A percentile compares a stretch with the other conserved stretches of the same genome.
phyloP scores from a whole-genome alignment of 495 filamentous ascomycete species.

The Daldinia grandis region DNA sequence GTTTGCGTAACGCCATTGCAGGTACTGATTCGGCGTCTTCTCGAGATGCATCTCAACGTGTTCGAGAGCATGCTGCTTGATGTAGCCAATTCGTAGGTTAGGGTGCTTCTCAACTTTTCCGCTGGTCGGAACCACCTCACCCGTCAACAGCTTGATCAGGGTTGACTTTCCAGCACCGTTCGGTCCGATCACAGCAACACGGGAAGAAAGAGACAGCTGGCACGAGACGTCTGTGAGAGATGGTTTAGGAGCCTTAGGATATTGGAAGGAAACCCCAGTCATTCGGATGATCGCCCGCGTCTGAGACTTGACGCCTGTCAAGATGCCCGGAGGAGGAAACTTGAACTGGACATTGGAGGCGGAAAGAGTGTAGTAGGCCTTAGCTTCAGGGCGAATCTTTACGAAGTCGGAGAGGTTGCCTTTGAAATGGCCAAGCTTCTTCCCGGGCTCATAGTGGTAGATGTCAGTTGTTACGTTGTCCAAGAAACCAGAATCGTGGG shows the following conservation, averaged over 20 bases:
- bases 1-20: slow-evolving; percentile 98
- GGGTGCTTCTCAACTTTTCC: slow-evolving; percentile 98
- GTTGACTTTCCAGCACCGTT: slow-evolving; percentile 99
- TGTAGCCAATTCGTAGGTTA: slow-evolving; percentile 98
- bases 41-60: slow-evolving; percentile 99
- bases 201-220: slow-evolving; percentile 85
- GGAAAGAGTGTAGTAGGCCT: slow-evolving; percentile 97
- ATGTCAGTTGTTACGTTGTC: slow-evolving; percentile 98
- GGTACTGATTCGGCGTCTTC: slow-evolving; percentile 98
- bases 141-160: slow-evolving; percentile 97
- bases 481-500: slow-evolving; percentile 96
- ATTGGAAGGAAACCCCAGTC: slow-evolving; percentile 88
- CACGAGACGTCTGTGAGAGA: slow-evolving; percentile 88
- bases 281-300: slow-evolving; percentile 96
- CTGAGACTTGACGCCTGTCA: slow-evolving; percentile 92
- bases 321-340: slow-evolving; percentile 93
- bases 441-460: slow-evolving; percentile 94
- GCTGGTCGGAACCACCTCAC: slow-evolving; percentile 84
- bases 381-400: slow-evolving; percentile 90
- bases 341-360: slow-evolving; percentile 93
- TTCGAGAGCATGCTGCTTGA: slow-evolving; percentile 98
- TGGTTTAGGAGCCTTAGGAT: slow-evolving; percentile 84
- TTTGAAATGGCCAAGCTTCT: slow-evolving; percentile 94
- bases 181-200: slow-evolving; percentile 93
- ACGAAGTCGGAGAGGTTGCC: slow-evolving; percentile 96